Percentiles rank a stretch among this genome's conserved stretches.
Evolutionary conservation across 805 yeast genomes (phyloP).

Genomic region (Candida nitratophila): DNA sequence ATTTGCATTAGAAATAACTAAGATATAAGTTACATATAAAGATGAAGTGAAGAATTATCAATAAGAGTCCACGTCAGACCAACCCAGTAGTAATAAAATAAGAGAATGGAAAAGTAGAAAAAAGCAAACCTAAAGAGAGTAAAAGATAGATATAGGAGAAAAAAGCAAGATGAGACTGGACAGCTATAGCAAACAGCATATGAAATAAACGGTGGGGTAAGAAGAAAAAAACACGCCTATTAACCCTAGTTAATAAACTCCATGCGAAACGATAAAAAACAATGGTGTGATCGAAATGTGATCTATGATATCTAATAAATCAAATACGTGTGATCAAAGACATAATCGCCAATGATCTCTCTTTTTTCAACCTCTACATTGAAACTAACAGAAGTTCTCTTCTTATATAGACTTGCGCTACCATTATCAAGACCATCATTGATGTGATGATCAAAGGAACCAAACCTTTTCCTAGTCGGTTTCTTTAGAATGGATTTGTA

Average conservation of each 20-base stretch:
- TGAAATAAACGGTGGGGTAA: no score
- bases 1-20: no score
- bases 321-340: constrained; percentile 29
- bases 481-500: constrained; percentile 8
- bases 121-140: no score
- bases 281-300: neutral
- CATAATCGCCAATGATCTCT: constrained; percentile 36
- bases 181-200: neutral
- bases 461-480: constrained; percentile 3
- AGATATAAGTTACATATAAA: no score
- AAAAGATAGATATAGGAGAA: no score
- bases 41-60: no score
- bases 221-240: neutral
- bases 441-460: no score
- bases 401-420: no score
- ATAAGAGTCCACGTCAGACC: no score
- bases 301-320: neutral
- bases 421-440: no score
- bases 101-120: no score
- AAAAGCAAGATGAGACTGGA: neutral
- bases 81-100: no score
- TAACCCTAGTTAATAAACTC: neutral
- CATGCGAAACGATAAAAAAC: neutral
- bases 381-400: constrained; percentile 31
- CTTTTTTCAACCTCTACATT: constrained; percentile 35